phyloP scores from a whole-genome alignment of 1,284 basidiomycete species.

The Austroboletus novae-zelandiae region DNA sequence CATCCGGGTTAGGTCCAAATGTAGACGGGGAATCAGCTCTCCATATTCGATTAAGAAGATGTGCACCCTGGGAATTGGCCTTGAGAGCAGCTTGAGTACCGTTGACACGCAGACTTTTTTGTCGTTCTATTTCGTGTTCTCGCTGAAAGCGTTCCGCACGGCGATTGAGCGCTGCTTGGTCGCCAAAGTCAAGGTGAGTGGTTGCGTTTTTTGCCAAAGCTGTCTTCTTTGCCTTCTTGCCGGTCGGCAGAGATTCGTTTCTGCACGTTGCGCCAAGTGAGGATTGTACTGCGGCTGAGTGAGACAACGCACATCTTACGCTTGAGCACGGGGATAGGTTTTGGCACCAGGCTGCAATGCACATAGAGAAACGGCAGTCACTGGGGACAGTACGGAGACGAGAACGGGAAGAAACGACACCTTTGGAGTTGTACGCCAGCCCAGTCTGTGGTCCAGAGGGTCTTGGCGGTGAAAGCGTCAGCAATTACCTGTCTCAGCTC shows the following conservation, averaged over 20 bases:
- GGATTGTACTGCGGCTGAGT: background rate
- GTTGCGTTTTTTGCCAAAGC: constrained; percentile 44
- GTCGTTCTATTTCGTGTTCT: constrained; percentile 77
- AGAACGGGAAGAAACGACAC: constrained; percentile 36
- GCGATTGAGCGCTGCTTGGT: constrained; percentile 64
- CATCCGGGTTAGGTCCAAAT: constrained; percentile 48
- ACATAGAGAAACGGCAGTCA: constrained; percentile 17
- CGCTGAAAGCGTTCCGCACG: constrained; percentile 77
- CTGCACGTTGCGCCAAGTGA: constrained; percentile 30
- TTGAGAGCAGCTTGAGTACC: constrained; percentile 40
- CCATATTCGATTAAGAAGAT: constrained; percentile 49
- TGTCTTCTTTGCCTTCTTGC: constrained; percentile 71
- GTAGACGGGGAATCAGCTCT: constrained; percentile 44
- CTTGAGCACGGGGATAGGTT: constrained; percentile 55
- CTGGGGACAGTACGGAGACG: constrained; percentile 14
- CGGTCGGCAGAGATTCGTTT: constrained; percentile 39
- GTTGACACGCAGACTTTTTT: constrained; percentile 43
- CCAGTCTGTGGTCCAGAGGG: constrained; percentile 91
- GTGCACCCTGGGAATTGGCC: constrained; percentile 48
- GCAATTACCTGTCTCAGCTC: constrained; percentile 86
- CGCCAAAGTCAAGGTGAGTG: constrained; percentile 51
- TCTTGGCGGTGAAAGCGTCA: constrained; percentile 74
- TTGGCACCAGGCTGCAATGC: constrained; percentile 58
- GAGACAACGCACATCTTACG: constrained; percentile 58
- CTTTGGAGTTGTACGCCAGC: constrained; percentile 75